A percentile compares a stretch with the other conserved stretches of the same genome.
phyloP scores from a whole-genome alignment of 2,329 filamentous ascomycete species.

The Rhexocercosporidium sp. region DNA sequence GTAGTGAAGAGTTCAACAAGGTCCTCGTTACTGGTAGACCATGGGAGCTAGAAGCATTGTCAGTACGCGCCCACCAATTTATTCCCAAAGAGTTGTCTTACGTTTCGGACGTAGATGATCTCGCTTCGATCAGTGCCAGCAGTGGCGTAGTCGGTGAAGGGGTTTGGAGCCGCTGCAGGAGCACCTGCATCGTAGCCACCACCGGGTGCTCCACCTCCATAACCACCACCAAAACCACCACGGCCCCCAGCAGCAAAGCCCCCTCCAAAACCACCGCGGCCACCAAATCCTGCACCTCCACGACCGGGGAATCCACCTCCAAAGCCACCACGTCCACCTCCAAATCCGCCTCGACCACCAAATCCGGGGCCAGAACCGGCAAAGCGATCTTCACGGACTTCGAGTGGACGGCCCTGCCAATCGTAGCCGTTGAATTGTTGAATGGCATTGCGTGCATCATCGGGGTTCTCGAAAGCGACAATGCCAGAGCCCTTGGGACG shows the following conservation, averaged over 20 bases:
- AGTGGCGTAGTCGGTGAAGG: constrained; percentile 92
- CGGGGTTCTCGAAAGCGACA: constrained; percentile 92
- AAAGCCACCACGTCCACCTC: constrained; percentile 48
- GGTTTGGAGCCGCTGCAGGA: constrained; percentile 71
- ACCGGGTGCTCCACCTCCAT: constrained; percentile 54
- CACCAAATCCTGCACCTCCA: constrained; percentile 50
- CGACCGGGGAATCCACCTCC: constrained; percentile 64
- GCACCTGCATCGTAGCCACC: constrained; percentile 37
- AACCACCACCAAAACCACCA: constrained; percentile 61
- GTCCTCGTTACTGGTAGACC: constrained; percentile 99
- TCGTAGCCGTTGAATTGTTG: constrained; percentile 98
- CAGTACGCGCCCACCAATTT: constrained; percentile 19
- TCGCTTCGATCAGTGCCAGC: constrained; percentile 83
- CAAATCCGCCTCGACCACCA: constrained; percentile 50
- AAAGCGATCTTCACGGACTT: constrained; percentile 96
- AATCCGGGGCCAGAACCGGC: constrained; percentile 63
- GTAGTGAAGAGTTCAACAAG: constrained; percentile 95
- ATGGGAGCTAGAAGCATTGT: constrained; percentile 76
- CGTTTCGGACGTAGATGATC: constrained; percentile 94
- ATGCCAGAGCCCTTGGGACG: constrained; percentile 96
- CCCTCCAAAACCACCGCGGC: constrained; percentile 37
- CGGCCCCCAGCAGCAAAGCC: constrained; percentile 48
- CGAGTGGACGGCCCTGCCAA: constrained; percentile 91
- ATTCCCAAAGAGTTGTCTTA: constrained; percentile 56
- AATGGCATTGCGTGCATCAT: constrained; percentile 95